Conservation (phyloP, 1,284 basidiomycete genomes). For the Leccinum cinnamomeum region DNA sequence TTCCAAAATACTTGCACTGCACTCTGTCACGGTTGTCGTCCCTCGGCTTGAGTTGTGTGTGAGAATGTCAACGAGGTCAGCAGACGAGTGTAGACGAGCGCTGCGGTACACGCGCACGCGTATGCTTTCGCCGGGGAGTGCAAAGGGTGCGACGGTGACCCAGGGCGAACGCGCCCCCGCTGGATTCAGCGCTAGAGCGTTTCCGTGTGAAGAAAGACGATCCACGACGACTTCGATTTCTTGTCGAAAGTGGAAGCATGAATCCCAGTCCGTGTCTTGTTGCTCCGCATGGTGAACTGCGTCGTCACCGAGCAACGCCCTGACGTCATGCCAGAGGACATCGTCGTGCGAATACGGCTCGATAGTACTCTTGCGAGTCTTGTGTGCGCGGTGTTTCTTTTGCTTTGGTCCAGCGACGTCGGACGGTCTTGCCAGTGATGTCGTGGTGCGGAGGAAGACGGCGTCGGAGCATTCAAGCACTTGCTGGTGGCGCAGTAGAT, state of each 20-base stretch:
- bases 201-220: conserved; percentile 65
- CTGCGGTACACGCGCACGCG: conserved; percentile 69
- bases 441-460: conserved; percentile 1
- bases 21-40: conserved; percentile 54
- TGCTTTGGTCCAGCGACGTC: conserved; percentile 7
- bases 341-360: conserved; percentile 50
- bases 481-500: too few species aligned
- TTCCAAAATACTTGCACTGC: conserved; percentile 84
- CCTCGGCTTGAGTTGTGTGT: conserved; percentile 65
- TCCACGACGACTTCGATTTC: conserved; percentile 68
- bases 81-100: conserved; percentile 68
- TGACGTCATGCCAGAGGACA: conserved; percentile 72
- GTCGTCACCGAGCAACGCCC: conserved; percentile 64
- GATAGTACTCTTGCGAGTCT: conserved; percentile 9
- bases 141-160: conserved; percentile 81
- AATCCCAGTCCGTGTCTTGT: conserved; percentile 52
- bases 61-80: conserved; percentile 72
- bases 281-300: conserved; percentile 52
- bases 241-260: conserved; percentile 61
- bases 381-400: conserved; percentile 20
- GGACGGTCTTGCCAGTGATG: conserved; percentile 7
- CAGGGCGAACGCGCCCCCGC: conserved; percentile 53
- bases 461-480: too few species aligned
- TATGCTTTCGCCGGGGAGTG: conserved; percentile 79
- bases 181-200: conserved; percentile 60